phyloP scores from a whole-genome alignment of 768 basidiomycete species.

The Macrolepiota fuliginosa region DNA sequence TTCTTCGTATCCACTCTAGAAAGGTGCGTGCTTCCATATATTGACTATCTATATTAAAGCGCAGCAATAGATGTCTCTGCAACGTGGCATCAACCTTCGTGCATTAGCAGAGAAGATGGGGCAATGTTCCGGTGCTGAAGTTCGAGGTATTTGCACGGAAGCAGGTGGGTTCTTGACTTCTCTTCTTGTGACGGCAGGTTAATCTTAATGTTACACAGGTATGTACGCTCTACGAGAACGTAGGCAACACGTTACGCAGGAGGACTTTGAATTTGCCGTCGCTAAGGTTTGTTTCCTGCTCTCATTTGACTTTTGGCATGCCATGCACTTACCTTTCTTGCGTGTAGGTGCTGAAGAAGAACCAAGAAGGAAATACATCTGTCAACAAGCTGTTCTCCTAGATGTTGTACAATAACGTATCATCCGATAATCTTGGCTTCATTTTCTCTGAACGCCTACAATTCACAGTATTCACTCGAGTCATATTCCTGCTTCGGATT shows the following conservation, averaged over 20 bases:
- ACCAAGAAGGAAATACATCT: slow-evolving; percentile 91
- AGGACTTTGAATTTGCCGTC: slow-evolving; percentile 98
- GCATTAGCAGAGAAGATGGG: slow-evolving; percentile 99
- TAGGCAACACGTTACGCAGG: slow-evolving; percentile 95
- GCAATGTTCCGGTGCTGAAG: slow-evolving; percentile 96
- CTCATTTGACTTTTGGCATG: neutral
- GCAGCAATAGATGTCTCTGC: slow-evolving; percentile 81
- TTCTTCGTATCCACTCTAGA: slow-evolving; percentile 93
- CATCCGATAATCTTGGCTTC: neutral
- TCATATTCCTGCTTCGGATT: no score
- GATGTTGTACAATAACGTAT: slow-evolving; percentile 19
- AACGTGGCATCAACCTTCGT: slow-evolving; percentile 96
- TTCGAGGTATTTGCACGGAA: slow-evolving; percentile 95
- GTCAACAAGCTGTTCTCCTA: slow-evolving; percentile 93
- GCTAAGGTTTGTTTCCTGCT: slow-evolving; percentile 65
- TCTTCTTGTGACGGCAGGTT: neutral
- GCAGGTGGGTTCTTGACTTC: slow-evolving; percentile 55
- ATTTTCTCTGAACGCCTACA: no score
- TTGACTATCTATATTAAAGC: neutral
- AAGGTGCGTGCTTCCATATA: slow-evolving; percentile 54
- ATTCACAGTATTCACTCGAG: no score
- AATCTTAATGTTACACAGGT: slow-evolving; percentile 38
- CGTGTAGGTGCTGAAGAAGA: slow-evolving; percentile 83
- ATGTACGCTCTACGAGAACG: slow-evolving; percentile 98
- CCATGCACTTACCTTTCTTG: slow-evolving; percentile 6